A percentile compares a stretch with the other conserved stretches of the same genome.
Conservation (phyloP, 1,284 basidiomycete genomes). For the Tremellales sp. region DNA sequence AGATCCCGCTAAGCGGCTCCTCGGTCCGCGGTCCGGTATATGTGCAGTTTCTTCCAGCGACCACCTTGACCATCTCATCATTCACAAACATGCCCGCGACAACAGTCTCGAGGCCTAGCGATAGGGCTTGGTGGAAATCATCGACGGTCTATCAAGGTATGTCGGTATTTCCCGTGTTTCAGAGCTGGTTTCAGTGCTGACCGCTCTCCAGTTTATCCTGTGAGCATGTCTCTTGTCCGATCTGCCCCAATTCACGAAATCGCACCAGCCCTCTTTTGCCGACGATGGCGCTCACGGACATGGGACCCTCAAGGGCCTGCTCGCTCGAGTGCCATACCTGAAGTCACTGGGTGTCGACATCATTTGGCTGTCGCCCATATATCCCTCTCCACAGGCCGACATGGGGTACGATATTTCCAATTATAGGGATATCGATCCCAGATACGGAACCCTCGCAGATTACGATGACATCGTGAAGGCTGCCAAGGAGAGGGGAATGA, state of each 20-base stretch:
- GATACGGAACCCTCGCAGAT: constrained; percentile 50
- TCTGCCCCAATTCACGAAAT: neutral
- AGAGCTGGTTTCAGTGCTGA: constrained; percentile 7
- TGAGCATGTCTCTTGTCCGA: constrained; percentile 2
- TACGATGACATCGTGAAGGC: constrained; percentile 46
- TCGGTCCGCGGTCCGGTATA: no score
- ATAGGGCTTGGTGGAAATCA: constrained; percentile 42
- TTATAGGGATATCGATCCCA: constrained; percentile 48
- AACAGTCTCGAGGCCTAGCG: no score
- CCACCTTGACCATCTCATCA: no score
- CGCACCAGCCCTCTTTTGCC: constrained; percentile 25
- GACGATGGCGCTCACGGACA: constrained; percentile 38
- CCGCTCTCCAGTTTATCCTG: constrained; percentile 18
- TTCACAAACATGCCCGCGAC: no score
- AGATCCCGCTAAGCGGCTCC: no score
- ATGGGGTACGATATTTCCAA: constrained; percentile 46
- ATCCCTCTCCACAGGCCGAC: constrained; percentile 38
- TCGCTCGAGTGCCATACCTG: constrained; percentile 49
- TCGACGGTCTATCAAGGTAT: constrained; percentile 39
- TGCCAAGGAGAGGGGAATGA: constrained; percentile 46
- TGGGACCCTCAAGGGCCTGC: constrained; percentile 51
- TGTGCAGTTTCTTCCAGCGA: no score
- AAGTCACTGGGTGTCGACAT: constrained; percentile 51
- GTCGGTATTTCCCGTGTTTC: neutral
- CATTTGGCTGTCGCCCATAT: constrained; percentile 48